Base-by-base conservation (phyloP, 2,329 filamentous ascomycete species). In the Ophiostoma triangulosporum region DNA sequence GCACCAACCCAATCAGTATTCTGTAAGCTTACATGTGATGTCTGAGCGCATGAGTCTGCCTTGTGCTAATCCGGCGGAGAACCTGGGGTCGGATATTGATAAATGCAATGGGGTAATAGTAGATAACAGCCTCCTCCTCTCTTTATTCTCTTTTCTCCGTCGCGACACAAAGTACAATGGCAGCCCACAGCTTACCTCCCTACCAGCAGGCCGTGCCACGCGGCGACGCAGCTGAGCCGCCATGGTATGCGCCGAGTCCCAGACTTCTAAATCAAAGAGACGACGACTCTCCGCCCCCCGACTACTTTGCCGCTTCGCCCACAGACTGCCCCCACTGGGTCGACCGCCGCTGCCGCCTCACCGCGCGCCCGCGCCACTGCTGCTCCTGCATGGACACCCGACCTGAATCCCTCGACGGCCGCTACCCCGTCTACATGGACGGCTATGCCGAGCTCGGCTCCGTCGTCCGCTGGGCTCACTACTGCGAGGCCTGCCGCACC, bases 371-470 rank as follows among this genome's bases (percentile, higher is more conserved):
- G 12, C 52, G 50, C 12, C 27, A 26, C 6, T 56, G 55, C 52
- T 56, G 55, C 45, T 14, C 52, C 6, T 56, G 55, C 49, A 26
- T 52, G 6, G 55, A 56, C 52, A 26, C 9, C 6, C 55, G 55
- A 6, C 17, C 17, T 3, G 3, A 32, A 5, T 9, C 43, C 3
- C 22, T 31, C 15, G 49, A 54, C 45, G 55, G 52, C 4, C 49
- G 27, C n/a, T 56, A 56, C 52, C 48, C 43, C 20, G 48, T 38
- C 8, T 52, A 54, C 26, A 33, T 50, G 14, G 55, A 56, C 46
- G 55, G 55, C 29, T 11, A 29, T 6, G 17, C 45, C 11, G 45
- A 29, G 24, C 27, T 11, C 6, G 38, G 52, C 6, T 17, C 45
- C 29, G 35, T 46, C 3, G 17, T 20, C 15, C 49, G 55, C 17